Evolutionary conservation across 2,329 filamentous ascomycete species (phyloP), one percentile per base, ranked within the genome.

Genomic region (Setomelanomma holmii): DNA sequence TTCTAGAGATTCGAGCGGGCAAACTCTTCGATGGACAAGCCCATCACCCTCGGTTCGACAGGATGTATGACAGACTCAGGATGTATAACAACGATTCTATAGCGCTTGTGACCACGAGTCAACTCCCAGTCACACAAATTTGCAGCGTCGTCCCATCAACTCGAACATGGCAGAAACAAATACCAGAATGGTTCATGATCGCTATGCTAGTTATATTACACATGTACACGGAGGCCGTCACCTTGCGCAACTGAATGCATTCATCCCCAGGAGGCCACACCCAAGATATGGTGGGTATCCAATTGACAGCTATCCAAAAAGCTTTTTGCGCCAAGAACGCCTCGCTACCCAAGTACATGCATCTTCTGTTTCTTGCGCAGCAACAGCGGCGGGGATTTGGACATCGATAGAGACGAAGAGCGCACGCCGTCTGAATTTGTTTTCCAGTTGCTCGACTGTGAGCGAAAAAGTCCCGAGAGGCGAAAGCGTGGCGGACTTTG

Each of bases 271-370:
- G n/a, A n/a, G n/a, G n/a, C n/a, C n/a, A n/a, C n/a, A n/a, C n/a
- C n/a, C n/a, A n/a, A n/a, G n/a, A n/a, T n/a, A n/a, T n/a, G n/a
- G n/a, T n/a, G n/a, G n/a, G n/a, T n/a, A n/a, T n/a, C n/a, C n/a
- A n/a, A n/a, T n/a, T n/a, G n/a, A n/a, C n/a, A n/a, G 27, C 10
- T 30, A 30, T 30, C 27, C 27, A 30, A 30, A 14, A 30, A 30
- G 27, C n/a, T 30, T 30, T 30, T 30, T 14, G 27, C 27, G n/a
- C 14, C 27, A 30, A 10, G 6, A 47, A 47, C 45, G 36, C 45
- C 45, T 40, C 24, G 45, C 36, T 47, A 47, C 16, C 17, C 45
- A 47, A 47, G 45, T 33, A 40, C 36, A 20, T 38, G 24, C 22
- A 30, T 45, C 42, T 45, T 40, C 14, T 35, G 22, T 24, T 34